A percentile compares a stretch with the other conserved stretches of the same genome.
Conservation (phyloP, 306 rosid genomes). For the Vicia villosa region DNA sequence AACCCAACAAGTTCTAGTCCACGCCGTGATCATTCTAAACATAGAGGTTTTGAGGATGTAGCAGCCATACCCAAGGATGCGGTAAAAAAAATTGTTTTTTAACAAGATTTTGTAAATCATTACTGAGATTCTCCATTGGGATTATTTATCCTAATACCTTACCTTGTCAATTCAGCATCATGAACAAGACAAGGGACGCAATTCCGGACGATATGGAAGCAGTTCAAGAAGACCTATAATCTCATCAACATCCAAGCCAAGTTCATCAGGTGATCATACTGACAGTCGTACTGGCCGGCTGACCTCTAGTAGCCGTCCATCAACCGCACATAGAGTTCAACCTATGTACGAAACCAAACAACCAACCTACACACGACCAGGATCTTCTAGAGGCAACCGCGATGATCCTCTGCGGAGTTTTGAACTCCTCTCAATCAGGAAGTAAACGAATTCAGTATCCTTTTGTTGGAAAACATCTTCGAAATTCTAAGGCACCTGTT, state of each 20-base stretch:
- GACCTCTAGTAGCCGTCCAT: conserved; percentile 58
- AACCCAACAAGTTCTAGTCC: conserved; percentile 76
- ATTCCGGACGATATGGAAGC: conserved; percentile 85
- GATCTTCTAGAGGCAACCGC: conserved; percentile 60
- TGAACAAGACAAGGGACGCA: conserved; percentile 72
- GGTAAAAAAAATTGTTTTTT: conserved; percentile 54
- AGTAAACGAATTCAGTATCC: conserved; percentile 44
- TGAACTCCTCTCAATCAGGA: conserved; percentile 92
- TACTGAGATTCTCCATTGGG: background rate
- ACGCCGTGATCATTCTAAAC: conserved; percentile 63
- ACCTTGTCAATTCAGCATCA: conserved; percentile 54
- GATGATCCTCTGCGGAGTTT: conserved; percentile 94
- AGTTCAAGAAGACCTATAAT: conserved; percentile 71
- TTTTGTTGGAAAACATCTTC: conserved; percentile 28
- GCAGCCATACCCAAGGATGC: conserved; percentile 57
- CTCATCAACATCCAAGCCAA: conserved; percentile 66
- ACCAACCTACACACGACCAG: conserved; percentile 51
- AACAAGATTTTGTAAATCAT: background rate
- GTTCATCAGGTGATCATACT: conserved; percentile 77
- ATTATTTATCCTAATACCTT: background rate
- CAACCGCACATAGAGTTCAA: conserved; percentile 57
- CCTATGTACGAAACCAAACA: conserved; percentile 56
- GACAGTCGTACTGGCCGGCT: conserved; percentile 70
- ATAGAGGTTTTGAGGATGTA: conserved; percentile 67
- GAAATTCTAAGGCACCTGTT: conserved; percentile 24